phyloP scores from a whole-genome alignment of 2,329 filamentous ascomycete genomes.

The Trichoderma semiorbis region DNA sequence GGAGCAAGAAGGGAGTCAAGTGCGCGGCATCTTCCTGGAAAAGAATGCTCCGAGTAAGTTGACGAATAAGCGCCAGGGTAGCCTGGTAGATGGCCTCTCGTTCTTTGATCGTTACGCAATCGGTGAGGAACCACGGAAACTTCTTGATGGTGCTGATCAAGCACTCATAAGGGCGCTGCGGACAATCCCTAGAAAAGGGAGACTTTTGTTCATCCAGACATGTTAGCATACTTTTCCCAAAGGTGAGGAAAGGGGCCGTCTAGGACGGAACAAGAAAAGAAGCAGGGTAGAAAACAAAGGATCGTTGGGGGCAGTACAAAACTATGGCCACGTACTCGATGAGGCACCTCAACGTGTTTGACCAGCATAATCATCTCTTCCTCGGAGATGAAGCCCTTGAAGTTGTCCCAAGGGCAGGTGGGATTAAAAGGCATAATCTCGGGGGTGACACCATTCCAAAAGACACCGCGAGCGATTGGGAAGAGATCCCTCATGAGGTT shows the following conservation, averaged over 20 bases:
- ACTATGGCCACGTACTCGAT: conserved; percentile 50
- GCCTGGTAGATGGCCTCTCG: conserved; percentile 51
- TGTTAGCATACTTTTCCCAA: conserved; percentile 4
- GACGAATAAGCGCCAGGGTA: conserved; percentile 45
- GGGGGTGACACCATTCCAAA: conserved; percentile 51
- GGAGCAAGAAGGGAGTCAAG: conserved; percentile 51
- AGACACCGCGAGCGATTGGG: conserved; percentile 53
- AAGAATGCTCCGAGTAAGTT: conserved; percentile 43
- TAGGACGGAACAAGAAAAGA: neutral
- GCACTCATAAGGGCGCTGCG: conserved; percentile 63
- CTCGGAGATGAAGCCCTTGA: conserved; percentile 57
- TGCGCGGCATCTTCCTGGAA: conserved; percentile 39
- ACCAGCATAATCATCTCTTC: conserved; percentile 63
- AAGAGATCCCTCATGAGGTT: conserved; percentile 61
- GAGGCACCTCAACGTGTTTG: conserved; percentile 60
- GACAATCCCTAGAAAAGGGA: conserved; percentile 57
- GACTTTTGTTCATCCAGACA: conserved; percentile 39
- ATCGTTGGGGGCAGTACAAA: neutral
- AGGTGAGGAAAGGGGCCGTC: neutral
- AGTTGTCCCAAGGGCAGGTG: conserved; percentile 47
- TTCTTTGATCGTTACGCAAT: conserved; percentile 56
- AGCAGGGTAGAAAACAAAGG: neutral
- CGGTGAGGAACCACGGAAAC: conserved; percentile 59
- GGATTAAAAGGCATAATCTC: conserved; percentile 33
- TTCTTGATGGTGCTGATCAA: conserved; percentile 62